Percentiles rank a stretch among this genome's conserved stretches.
Evolutionary conservation across 2,329 filamentous ascomycete species (phyloP).

Genomic region (Dactylellina parvicollis): DNA sequence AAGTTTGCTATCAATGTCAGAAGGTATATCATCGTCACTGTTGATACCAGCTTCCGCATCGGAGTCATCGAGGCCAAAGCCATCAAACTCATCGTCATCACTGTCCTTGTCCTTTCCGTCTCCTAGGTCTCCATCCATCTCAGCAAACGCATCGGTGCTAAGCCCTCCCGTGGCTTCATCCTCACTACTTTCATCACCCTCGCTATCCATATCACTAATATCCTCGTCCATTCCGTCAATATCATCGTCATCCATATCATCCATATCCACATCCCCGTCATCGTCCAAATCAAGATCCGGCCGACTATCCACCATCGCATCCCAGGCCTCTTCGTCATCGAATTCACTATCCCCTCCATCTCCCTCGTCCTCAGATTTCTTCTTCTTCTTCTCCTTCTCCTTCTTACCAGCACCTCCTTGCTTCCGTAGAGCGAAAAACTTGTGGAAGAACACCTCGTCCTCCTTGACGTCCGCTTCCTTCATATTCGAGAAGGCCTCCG

Average conservation of each 20-base stretch:
- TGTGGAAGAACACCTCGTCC: constrained; percentile 97
- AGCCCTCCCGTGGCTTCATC: constrained; percentile 55
- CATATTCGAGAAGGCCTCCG: constrained; percentile 89
- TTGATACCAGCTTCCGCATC: constrained; percentile 62
- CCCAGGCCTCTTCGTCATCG: constrained; percentile 77
- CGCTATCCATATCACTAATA: constrained; percentile 61
- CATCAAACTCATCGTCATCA: constrained; percentile 64
- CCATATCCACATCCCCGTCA: constrained; percentile 65
- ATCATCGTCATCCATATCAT: constrained; percentile 66
- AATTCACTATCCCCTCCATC: constrained; percentile 62
- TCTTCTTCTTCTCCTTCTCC: constrained; percentile 68
- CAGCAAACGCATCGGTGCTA: constrained; percentile 61
- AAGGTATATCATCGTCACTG: constrained; percentile 52
- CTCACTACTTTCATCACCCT: constrained; percentile 62
- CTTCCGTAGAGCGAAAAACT: constrained; percentile 77
- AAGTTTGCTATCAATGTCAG: constrained; percentile 58
- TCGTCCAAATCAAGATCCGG: constrained; percentile 75
- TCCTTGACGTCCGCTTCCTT: constrained; percentile 85
- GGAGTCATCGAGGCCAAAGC: constrained; percentile 61
- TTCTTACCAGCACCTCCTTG: constrained; percentile 68
- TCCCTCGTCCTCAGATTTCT: constrained; percentile 64
- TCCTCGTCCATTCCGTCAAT: constrained; percentile 64
- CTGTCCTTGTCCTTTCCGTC: constrained; percentile 62
- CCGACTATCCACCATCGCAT: constrained; percentile 82
- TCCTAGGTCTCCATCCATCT: constrained; percentile 66